Percentiles rank a stretch among this genome's conserved stretches.
These are phyloP conservation scores for Aspergillus steynii DNA, from an alignment of 495 filamentous ascomycete genomes.

Conservation along the genomic window DNA sequence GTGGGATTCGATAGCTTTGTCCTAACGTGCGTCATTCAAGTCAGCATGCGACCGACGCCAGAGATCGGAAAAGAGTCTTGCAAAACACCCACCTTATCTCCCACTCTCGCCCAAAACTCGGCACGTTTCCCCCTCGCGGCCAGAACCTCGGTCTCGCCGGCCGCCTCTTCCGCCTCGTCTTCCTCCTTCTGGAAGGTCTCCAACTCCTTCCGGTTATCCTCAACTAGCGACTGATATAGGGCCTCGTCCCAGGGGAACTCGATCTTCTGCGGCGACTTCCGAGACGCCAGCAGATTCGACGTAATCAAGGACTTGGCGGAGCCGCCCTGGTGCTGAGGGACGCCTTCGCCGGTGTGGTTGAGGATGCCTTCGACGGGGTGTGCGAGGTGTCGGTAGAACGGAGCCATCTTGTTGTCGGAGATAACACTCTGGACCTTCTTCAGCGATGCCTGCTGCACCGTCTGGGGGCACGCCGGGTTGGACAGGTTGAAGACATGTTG, in stretches of 20 bases:
- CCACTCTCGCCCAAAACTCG: constrained; percentile 90
- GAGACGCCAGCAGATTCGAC: constrained; percentile 70
- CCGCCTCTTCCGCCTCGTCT: constrained; percentile 90
- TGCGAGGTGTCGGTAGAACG: constrained; percentile 91
- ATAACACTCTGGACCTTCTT: constrained; percentile 92
- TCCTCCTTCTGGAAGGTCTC: constrained; percentile 93
- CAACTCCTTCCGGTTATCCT: constrained; percentile 88
- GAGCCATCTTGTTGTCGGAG: constrained; percentile 91
- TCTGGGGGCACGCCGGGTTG: constrained; percentile 73
- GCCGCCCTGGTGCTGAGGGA: constrained; percentile 58
- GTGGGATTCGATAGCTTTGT: constrained; percentile 87
- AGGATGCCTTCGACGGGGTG: constrained; percentile 91
- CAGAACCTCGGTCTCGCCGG: constrained; percentile 92
- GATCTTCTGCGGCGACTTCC: constrained; percentile 58
- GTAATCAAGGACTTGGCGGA: constrained; percentile 54
- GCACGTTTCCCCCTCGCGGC: constrained; percentile 91
- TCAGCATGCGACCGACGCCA: constrained; percentile 10
- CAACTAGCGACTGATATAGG: constrained; percentile 79
- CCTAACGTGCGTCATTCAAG: constrained; percentile 51
- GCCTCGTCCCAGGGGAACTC: constrained; percentile 86
- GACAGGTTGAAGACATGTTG: constrained; percentile 98
- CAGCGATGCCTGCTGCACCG: constrained; percentile 69
- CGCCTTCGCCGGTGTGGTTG: constrained; percentile 72
- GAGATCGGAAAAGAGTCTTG: neutral
- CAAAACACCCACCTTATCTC: constrained; percentile 73